Evolutionary conservation across 345 rosid species (phyloP).

Genomic region (Adansonia digitata): DNA sequence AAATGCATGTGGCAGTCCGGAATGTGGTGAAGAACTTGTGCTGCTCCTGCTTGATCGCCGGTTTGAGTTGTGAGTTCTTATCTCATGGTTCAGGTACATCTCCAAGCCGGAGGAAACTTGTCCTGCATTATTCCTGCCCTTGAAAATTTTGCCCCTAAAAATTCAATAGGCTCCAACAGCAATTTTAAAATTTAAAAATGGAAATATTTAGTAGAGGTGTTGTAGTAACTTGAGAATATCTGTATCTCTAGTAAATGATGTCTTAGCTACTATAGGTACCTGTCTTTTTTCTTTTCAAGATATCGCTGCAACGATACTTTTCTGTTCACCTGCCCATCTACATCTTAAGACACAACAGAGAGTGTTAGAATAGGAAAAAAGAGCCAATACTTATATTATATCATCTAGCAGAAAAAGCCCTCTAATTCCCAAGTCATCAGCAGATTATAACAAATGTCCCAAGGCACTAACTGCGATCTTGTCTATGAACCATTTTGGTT

Average conservation of each 20-base stretch:
- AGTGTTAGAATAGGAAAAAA: slow-evolving; percentile 14
- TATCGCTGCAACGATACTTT: slow-evolving; percentile 66
- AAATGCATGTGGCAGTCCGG: slow-evolving; percentile 27
- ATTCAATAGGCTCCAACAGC: too few species aligned
- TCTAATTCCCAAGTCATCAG: neutral
- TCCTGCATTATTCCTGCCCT: slow-evolving; percentile 50
- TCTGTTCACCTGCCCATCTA: slow-evolving; percentile 66
- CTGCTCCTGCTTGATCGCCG: slow-evolving; percentile 40
- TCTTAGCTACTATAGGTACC: slow-evolving; percentile 31
- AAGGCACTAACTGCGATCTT: neutral
- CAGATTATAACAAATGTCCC: neutral
- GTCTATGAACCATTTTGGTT: neutral
- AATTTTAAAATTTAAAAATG: too few species aligned
- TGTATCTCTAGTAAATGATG: neutral
- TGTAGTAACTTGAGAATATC: neutral
- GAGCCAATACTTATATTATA: neutral
- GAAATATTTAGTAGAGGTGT: too few species aligned
- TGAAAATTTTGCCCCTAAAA: slow-evolving; percentile 52
- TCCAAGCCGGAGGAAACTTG: slow-evolving; percentile 46
- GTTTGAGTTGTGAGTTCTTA: slow-evolving; percentile 35
- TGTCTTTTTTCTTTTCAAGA: slow-evolving; percentile 70
- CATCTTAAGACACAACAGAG: slow-evolving; percentile 36
- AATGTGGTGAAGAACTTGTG: slow-evolving; percentile 37
- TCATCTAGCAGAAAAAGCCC: neutral
- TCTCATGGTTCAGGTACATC: slow-evolving; percentile 49